Evolutionary conservation across 306 rosid genomes (phyloP), one percentile per base, ranked within the genome.

Genomic region (Quillaja saponaria): DNA sequence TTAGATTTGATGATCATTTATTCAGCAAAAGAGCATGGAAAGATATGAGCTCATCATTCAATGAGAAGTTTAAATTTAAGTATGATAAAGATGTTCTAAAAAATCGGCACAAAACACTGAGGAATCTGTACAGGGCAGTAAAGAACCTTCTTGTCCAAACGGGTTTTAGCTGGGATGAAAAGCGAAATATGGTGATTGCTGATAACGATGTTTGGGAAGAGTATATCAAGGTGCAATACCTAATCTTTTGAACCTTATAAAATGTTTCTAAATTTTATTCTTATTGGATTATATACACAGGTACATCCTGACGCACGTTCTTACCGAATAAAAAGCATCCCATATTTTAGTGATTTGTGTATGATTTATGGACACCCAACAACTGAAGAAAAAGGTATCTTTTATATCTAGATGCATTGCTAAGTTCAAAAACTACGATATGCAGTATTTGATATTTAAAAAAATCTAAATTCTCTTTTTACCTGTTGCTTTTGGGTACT

Each of bases 11-110:
- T 69, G 92, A 88, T 57, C 84, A 82, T 67, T 69, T 82, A 75
- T 85, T 82, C 78, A 78, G 92, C 78, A 76, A 80, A 64, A 66
- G 80, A 39, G 85, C 92, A 1, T 88, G 96, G 96, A 83, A 79
- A 61, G 77, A 74, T 39, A 88, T 88, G 90, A 70, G 80, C 41
- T 71, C 72, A 19, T 31, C 64, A 73, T 88, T 88, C 82, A 82
- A 81, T 72, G 68, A 56, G 12, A 88, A 83, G 77, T 85, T 88
- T 78, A 81, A 79, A 56, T 83, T 72, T 61, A 87, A 81, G 57
- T 88, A 74, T 63, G 96, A 88, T 69, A 88, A 85, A 64, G 96
- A 88, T 56, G 85, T 85, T 45, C 79, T 88, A 2, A 88, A 88
- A 64, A 85, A 85, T 69, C 84, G 90, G 21, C 78, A 85, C 72